Base-by-base conservation (phyloP, 257 asterid species). In the Thymus quinquecostatus region DNA sequence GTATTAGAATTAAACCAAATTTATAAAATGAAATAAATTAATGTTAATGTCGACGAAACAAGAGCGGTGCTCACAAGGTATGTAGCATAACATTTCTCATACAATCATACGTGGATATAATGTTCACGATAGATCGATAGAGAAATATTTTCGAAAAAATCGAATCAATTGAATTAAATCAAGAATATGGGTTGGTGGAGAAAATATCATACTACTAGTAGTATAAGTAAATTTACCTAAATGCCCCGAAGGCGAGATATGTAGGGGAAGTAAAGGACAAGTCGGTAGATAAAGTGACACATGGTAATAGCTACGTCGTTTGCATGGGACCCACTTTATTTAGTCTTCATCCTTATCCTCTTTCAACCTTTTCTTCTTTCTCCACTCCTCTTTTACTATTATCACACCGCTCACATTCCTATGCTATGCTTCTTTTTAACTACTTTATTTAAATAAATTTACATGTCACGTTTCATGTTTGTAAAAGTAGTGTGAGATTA, bases 291-390 rank as follows among this genome's bases (percentile, higher is more conserved):
- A 61, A 67, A 27, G 54, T 27, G 75, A 79, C 82, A 75, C 75
- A 43, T 72, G 82, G 84, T 64, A 48, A 21, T 32, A 2, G 10
- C 53, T 7, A 64, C 51, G 10, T 63, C 69, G 13, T 21, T 6
- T 43, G n/a, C 2, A 0, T n/a, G 77, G 77, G 70, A 5, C 74
- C 77, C 77, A 40, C 29, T 32, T 48, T 38, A 30, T 48, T 44
- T 0, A 63, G 75, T 81, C 89, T 80, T 83, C 90, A 84, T 84
- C 77, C 94, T 86, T 89, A 89, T 89, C 92, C 83, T 66, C 55
- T n/a, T 58, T 7, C 27, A 11, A 14, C 30, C 6, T 67, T 77
- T 81, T 47, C 43, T 30, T 5, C 67, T 59, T 69, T 66, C 50
- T 74, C 78, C 81, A 78, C 75, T 51, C 59, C 28, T 3, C 60